Base-by-base conservation (phyloP, 169 alveolate species). In the Eimeria necatrix region DNA sequence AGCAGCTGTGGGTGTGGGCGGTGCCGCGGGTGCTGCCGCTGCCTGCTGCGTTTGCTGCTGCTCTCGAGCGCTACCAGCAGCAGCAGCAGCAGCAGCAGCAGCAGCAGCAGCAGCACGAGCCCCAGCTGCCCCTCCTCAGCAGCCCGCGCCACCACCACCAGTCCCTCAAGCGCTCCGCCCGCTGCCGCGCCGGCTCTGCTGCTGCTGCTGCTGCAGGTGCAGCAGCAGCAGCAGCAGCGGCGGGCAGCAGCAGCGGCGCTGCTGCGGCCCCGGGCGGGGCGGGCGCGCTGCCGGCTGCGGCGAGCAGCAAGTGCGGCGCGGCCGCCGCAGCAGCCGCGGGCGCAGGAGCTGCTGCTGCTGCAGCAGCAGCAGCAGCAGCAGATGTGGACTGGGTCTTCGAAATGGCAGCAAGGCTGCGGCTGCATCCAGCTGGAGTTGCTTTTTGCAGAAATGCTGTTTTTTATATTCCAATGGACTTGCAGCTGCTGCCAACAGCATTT, bases 1-100 rank as follows among this genome's bases (percentile, higher is more conserved):
- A 64, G 59, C 94, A 70, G 71, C 84, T 73, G 52, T 88, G 94
- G 94, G 94, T 88, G 10, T 88, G 94, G 94, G 94, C 60, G 51
- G 32, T 88, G 8, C 94, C 94, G 51, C 84, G 94, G 41, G 94
- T 88, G 51, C 64, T 78, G 52, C 94, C 94, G 52, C 86, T 88
- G 22, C 94, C 94, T 16, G 84, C 10, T 46, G 24, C 6, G 53
- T 73, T 73, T 32, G 84, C 84, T 73, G 84, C 84, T 73, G 84
- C 84, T 26, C 52, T 64, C 26, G 41, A 64, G 52, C 60, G 22
- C 32, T 3, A 71, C 24, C 94, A 64, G 41, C 76, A 51, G 51
- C 94, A 49, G 51, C 94, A 64, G 22, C 94, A 88, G 86, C 83
- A 88, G 41, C 74, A 20, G 51, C 86, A 64, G 59, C 61, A 16